Base-by-base conservation (phyloP, 345 rosid species). In the Excoecaria cochinchinensis region DNA sequence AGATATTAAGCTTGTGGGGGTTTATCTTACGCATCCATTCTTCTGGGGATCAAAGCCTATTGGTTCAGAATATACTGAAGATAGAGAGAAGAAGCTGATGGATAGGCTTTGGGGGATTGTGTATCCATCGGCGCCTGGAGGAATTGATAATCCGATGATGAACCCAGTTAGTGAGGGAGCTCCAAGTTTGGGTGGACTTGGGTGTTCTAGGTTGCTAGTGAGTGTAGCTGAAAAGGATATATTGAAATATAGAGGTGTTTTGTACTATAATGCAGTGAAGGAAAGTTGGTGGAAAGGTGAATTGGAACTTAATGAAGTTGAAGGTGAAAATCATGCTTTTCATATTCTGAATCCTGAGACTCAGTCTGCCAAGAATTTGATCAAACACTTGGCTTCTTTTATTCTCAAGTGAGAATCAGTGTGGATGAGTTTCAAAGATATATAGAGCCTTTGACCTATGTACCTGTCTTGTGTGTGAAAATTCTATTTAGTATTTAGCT, bases 41-140 rank as follows among this genome's bases (percentile, higher is more conserved):
- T 86, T 88, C 61, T 88, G 91, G 87, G 85, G 88, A 11, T 85
- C 91, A 0, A 39, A 86, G 64, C 77, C 87, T 10, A 47, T 81
- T 0, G 91, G 88, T 7, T 61, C 72, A 0, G 91, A 88, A 73
- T 11, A 48, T 0, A 22, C 1, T 0, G 78, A 21, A 4, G 80
- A 79, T 1, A 74, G 59, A 1, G 82, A 76, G 62, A 76, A 78
- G 53, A 9, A 9, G 47, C 47, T 9, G 46, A 42, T 25, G 4
- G 40, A 65, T 19, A 65, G 50, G 9, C 13, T 65, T 40, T 42
- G 69, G 51, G 4, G 25, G 7, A 6, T 65, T 39, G 22, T 83
- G 53, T 83, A 59, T n/a, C 77, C 75, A 3, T 60, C 80, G 6
- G 85, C 69, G 5, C 42, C 76, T 5, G 75, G 77, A 5, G 84